Conservation (phyloP, 176 grass and related monocot species). For the Phragmites australis region DNA sequence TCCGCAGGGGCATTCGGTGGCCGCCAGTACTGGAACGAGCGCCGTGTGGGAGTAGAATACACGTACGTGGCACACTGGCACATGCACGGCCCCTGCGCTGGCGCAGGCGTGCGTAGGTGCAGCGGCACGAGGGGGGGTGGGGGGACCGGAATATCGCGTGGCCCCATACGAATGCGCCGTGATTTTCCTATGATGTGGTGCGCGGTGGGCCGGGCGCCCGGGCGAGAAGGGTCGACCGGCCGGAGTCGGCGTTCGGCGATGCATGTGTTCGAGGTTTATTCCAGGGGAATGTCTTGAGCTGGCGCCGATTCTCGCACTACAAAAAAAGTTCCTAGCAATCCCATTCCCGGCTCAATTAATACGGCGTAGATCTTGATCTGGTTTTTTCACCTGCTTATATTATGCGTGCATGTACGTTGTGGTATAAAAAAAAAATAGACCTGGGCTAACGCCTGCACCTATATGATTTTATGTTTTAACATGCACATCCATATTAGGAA, state of each 20-base stretch:
- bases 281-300: conserved; percentile 30
- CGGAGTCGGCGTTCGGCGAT: background rate
- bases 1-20: too few relatives aligned
- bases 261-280: conserved; percentile 25
- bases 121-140: background rate
- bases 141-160: background rate
- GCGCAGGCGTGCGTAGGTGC: background rate
- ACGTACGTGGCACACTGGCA: too few relatives aligned
- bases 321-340: background rate
- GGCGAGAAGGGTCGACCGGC: background rate
- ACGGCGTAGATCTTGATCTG: background rate
- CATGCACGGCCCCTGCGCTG: background rate
- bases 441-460: too few relatives aligned
- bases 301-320: conserved; percentile 12
- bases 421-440: too few relatives aligned
- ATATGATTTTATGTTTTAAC: too few relatives aligned
- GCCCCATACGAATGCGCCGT: background rate
- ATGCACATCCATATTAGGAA: too few relatives aligned
- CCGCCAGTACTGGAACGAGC: too few relatives aligned
- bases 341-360: background rate
- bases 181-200: background rate
- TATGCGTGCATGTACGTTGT: too few relatives aligned
- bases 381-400: background rate
- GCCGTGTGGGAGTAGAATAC: too few relatives aligned
- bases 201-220: background rate